Conservation (phyloP, 805 yeast species). For the Millerozyma miso region DNA sequence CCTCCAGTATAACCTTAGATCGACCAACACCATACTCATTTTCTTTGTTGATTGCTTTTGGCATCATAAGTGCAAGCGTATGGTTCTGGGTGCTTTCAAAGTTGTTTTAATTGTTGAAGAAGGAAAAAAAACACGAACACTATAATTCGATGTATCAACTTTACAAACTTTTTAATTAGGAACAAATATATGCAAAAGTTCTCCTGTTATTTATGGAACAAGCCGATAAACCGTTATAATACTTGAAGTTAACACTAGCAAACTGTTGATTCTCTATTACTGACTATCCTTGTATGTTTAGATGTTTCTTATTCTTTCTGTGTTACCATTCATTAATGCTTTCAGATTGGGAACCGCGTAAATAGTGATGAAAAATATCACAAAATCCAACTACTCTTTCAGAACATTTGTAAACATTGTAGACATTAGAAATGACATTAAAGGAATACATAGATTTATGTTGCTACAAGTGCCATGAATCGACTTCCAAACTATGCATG, state of each 20-base stretch:
- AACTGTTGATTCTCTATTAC: background rate
- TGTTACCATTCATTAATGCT: slow-evolving; percentile 1
- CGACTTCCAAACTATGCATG: background rate
- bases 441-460: background rate
- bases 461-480: background rate
- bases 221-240: background rate
- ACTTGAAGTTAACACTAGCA: background rate
- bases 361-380: slow-evolving; percentile 2
- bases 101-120: background rate
- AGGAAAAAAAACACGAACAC: background rate
- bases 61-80: slow-evolving; percentile 4
- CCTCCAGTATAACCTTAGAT: slow-evolving; percentile 17
- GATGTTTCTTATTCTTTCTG: background rate
- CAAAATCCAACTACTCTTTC: slow-evolving; percentile 1
- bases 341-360: slow-evolving; percentile 5
- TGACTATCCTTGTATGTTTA: background rate
- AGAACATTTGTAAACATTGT: slow-evolving; percentile 3
- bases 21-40: slow-evolving; percentile 35
- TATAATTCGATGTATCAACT: background rate
- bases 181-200: background rate
- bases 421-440: background rate
- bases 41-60: slow-evolving; percentile 29
- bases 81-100: background rate
- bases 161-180: background rate
- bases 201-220: background rate